Evolutionary conservation across 106 monocot genomes (phyloP).

Genomic region (Dendrobium huoshanense): DNA sequence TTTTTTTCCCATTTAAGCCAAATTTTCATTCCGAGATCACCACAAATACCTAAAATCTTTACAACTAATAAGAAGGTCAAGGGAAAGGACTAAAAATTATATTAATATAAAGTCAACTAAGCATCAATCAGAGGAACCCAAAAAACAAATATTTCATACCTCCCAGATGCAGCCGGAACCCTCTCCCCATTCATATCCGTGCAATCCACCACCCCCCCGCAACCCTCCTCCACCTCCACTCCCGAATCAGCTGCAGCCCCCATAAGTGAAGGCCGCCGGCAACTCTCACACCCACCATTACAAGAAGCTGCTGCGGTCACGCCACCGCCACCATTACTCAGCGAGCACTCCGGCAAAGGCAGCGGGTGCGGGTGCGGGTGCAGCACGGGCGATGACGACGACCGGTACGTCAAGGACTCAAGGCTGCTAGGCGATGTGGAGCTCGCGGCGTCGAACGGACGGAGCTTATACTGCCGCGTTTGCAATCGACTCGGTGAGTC

Average conservation of each 20-base stretch:
- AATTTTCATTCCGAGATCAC: neutral
- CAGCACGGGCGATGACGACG: constrained; percentile 22
- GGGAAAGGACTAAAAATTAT: neutral
- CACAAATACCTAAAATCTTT: neutral
- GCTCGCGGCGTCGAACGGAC: neutral
- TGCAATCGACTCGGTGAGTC: neutral
- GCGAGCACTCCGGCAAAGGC: constrained; percentile 15
- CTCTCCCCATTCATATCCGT: constrained; percentile 7
- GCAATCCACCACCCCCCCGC: neutral
- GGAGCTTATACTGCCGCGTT: neutral
- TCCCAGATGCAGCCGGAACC: neutral
- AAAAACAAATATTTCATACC: neutral
- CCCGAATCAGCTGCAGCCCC: neutral
- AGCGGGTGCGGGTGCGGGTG: constrained; percentile 19
- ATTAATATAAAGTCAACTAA: neutral
- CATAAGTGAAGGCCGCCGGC: constrained; percentile 10
- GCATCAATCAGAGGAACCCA: neutral
- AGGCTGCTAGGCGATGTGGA: constrained; percentile 11
- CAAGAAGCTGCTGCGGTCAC: neutral
- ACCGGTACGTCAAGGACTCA: constrained; percentile 3
- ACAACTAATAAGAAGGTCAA: neutral
- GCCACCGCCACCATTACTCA: neutral
- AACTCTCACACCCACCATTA: constrained; percentile 1
- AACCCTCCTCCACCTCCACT: constrained; percentile 7
- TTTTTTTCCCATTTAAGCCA: neutral